Conservation (phyloP, 331 rosid species). For the Phaseolus coccineus region DNA sequence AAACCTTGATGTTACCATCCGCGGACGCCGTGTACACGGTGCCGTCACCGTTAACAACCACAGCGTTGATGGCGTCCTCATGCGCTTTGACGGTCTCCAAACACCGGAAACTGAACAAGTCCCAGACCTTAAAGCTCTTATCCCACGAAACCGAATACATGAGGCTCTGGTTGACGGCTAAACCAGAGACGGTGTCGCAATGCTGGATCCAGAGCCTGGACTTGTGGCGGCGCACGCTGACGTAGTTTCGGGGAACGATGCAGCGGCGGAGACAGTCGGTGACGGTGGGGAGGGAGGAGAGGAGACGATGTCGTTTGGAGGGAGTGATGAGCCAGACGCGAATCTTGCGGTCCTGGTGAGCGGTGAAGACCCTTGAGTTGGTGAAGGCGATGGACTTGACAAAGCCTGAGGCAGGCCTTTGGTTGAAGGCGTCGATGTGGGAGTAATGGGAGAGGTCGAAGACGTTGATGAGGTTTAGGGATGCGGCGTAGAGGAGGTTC, state of each 20-base stretch:
- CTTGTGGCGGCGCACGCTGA: slow-evolving; percentile 57
- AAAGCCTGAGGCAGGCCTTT: slow-evolving; percentile 55
- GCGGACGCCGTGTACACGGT: slow-evolving; percentile 69
- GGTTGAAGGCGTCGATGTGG: slow-evolving; percentile 56
- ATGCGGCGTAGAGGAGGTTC: slow-evolving; percentile 69
- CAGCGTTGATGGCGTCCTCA: slow-evolving; percentile 68
- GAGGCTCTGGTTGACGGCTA: slow-evolving; percentile 45
- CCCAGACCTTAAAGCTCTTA: slow-evolving; percentile 68
- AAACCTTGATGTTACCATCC: slow-evolving; percentile 59
- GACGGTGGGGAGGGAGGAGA: slow-evolving; percentile 63
- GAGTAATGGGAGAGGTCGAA: slow-evolving; percentile 50
- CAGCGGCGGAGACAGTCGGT: slow-evolving; percentile 58
- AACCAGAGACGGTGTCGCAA: slow-evolving; percentile 63
- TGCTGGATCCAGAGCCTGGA: slow-evolving; percentile 70
- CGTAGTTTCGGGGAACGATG: slow-evolving; percentile 54
- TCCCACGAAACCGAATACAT: slow-evolving; percentile 77
- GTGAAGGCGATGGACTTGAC: slow-evolving; percentile 65
- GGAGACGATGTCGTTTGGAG: slow-evolving; percentile 51
- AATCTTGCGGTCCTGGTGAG: slow-evolving; percentile 74
- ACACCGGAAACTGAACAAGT: slow-evolving; percentile 48
- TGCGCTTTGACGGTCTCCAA: slow-evolving; percentile 69
- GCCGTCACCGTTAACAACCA: slow-evolving; percentile 50
- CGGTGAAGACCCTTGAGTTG: slow-evolving; percentile 58
- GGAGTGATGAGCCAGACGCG: slow-evolving; percentile 60
- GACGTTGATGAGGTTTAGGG: slow-evolving; percentile 62